Base-by-base conservation (phyloP, 2,329 filamentous ascomycete species). In the Trichothecium roseum region DNA sequence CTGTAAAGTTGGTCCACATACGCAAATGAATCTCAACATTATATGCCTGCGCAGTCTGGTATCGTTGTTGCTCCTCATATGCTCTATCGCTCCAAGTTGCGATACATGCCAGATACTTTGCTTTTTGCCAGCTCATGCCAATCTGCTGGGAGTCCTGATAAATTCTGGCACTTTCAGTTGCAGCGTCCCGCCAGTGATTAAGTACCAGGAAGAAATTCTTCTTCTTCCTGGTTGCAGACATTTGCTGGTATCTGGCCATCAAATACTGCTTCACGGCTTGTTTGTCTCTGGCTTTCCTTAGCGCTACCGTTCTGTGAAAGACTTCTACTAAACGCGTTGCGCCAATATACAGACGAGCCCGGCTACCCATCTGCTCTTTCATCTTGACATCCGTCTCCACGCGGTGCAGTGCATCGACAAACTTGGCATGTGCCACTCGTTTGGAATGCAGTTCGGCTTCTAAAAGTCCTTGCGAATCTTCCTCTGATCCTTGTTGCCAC, bases 231-330 rank as follows among this genome's bases (percentile, higher is more conserved):
- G 41, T 44, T 4, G 55, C 52, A 5, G 54, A 60, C 17, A 50
- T 45, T 38, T 59, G 46, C 3, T 55, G 55, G 36, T 59, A 59
- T 37, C 51, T 52, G 37, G 45, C 45, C 54, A 54, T 59, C 12
- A 60, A 45, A 39, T 56, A 50, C 14, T 44, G 48, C 31, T 56
- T 52, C 13, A 60, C 41, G 17, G 47, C 39, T 9, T 47, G 36
- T 35, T 51, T 56, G 18, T 52, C 48, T 20, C 43, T 45, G 13
- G 41, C 41, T 33, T 50, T 50, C 5, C 48, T 51, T 9, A 38
- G 46, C 28, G 44, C 46, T 6, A 52, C 46, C 18, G 43, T 40
- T 27, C 17, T 36, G 13, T 52, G 46, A 22, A 60, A 45, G 7
- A 51, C 38, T 7, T 44, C 43, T 14, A 60, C 37, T 9, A 54